These are phyloP conservation scores for Naganishia randhawae DNA, from an alignment of 768 basidiomycete species.

Conservation along the genomic window DNA sequence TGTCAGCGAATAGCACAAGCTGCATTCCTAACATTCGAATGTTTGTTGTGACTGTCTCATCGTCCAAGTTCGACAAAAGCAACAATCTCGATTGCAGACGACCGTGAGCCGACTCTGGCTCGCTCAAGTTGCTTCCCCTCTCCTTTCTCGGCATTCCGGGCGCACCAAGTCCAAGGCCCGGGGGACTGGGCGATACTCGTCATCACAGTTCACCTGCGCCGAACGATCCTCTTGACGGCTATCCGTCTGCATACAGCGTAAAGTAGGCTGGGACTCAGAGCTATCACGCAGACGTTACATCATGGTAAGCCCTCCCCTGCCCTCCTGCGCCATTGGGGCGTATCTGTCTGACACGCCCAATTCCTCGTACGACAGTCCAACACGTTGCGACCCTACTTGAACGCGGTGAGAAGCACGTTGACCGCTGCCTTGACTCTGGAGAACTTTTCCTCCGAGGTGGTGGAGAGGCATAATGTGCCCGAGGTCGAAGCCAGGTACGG, in stretches of 20 bases:
- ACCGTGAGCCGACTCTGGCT: not conserved
- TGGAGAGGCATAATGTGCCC: constrained; percentile 95
- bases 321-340: no score
- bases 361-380: constrained; percentile 64
- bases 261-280: no score
- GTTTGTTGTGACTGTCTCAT: not conserved
- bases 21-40: not conserved
- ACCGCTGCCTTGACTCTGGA: constrained; percentile 97
- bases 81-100: not conserved
- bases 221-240: no score
- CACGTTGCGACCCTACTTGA: constrained; percentile 89
- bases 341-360: not conserved
- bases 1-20: not conserved
- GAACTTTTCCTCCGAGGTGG: constrained; percentile 98
- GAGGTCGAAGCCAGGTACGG: constrained; percentile 83
- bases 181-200: not conserved
- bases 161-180: not conserved
- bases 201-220: not conserved
- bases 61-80: constrained; percentile 6
- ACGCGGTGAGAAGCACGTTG: constrained; percentile 88
- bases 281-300: not conserved
- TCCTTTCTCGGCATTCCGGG: no score
- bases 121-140: no score
- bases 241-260: no score
- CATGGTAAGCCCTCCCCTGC: not conserved